Percentiles rank a stretch among this genome's conserved stretches.
Conservation (phyloP, 2,329 filamentous ascomycete genomes). For the Epichloe elymi region DNA sequence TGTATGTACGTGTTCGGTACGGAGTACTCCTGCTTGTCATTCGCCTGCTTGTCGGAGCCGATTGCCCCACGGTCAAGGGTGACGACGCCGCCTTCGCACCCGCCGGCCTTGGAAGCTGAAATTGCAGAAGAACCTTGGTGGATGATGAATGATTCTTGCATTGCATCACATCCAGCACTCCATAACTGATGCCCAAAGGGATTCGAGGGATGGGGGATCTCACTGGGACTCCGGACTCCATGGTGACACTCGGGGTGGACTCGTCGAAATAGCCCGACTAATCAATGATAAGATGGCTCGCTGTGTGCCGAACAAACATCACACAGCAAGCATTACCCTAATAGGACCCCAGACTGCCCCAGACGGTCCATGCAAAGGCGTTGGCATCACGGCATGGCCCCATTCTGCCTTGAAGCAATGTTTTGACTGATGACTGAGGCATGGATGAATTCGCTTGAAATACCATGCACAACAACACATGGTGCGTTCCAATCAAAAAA, state of each 20-base stretch:
- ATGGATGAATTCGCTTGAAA: neutral
- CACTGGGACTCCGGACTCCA: neutral
- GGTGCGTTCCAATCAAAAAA: neutral
- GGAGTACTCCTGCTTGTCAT: neutral
- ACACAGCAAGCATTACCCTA: too few species aligned
- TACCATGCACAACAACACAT: neutral
- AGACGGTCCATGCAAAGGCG: neutral
- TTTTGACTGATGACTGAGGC: neutral
- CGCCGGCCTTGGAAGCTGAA: neutral
- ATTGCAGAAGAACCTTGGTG: neutral
- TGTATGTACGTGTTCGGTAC: neutral
- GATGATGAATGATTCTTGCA: neutral
- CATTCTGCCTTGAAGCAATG: neutral
- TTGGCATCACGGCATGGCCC: neutral
- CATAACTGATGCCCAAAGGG: neutral
- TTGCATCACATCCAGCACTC: neutral
- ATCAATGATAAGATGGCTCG: neutral
- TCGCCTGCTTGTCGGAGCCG: slow-evolving; percentile 3
- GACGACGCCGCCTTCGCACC: slow-evolving; percentile 1
- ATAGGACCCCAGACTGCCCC: neutral
- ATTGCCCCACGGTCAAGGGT: slow-evolving; percentile 4
- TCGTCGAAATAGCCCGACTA: neutral
- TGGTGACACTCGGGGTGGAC: neutral
- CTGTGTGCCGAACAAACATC: neutral
- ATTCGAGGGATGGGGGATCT: neutral